phyloP scores from a whole-genome alignment of 352 stramenopile species.

The Phytophthora aleatoria region DNA sequence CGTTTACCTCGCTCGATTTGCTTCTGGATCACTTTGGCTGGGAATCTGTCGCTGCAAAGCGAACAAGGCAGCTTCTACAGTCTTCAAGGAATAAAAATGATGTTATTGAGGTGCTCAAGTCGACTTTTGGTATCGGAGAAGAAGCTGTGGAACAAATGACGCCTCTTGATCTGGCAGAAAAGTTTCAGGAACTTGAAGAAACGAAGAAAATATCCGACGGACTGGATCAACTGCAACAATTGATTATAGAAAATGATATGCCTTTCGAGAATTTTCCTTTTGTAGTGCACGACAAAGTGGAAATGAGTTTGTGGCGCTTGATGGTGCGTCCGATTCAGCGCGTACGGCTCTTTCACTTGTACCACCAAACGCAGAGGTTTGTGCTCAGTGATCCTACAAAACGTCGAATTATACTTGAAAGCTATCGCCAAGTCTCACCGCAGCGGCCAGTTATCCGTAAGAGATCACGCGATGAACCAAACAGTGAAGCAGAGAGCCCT shows the following conservation, averaged over 20 bases:
- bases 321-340: conserved; percentile 48
- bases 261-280: conserved; percentile 22
- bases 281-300: conserved; percentile 24
- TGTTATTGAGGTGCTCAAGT: conserved; percentile 3
- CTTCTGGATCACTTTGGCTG: conserved; percentile 23
- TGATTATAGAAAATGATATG: conserved; percentile 11
- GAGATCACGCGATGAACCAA: neutral
- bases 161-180: conserved; percentile 19
- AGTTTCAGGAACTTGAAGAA: conserved; percentile 14
- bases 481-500: neutral
- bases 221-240: conserved; percentile 6
- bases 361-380: conserved; percentile 34
- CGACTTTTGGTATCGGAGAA: neutral
- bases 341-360: conserved; percentile 36
- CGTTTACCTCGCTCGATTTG: conserved; percentile 25
- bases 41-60: conserved; percentile 18
- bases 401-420: conserved; percentile 19
- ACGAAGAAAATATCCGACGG: conserved; percentile 5
- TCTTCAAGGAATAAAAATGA: conserved; percentile 2
- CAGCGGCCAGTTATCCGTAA: neutral
- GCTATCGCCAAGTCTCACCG: conserved; percentile 7
- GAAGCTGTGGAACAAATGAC: conserved; percentile 20
- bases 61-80: conserved; percentile 18
- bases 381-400: conserved; percentile 14
- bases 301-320: conserved; percentile 48